Base-by-base conservation (phyloP, 805 yeast species). In the Ogataea nonfermentans region DNA sequence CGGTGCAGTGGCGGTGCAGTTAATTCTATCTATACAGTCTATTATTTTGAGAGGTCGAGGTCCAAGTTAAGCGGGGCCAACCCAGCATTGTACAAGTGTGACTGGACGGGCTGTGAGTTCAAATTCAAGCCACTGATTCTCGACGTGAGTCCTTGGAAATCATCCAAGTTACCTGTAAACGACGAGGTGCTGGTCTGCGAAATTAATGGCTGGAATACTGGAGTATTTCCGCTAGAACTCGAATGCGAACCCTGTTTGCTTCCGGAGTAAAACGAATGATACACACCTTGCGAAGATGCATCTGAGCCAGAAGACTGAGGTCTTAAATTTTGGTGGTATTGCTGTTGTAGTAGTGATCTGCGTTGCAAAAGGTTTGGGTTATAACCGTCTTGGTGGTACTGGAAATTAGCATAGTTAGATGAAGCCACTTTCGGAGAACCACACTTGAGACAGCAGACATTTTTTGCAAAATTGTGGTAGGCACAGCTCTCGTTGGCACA, bases 391-490 rank as follows among this genome's bases (percentile, higher is more conserved):
- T 15, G 44, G n/a, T 12, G 28, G 25, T 35, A 32, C 16, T 22
- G 29, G 32, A 26, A 30, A 16, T 23, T 27, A 10, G 15, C 28
- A 34, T 31, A 29, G 26, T 39, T 26, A n/a, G 24, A 29, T 38
- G 40, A 29, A 38, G 43, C 25, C 26, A 38, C 23, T 52, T 83
- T 77, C 31, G 90, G 81, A 1, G 86, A 84, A 4, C 95, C 95
- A 65, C 97, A 89, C 59, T 91, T 81, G 57, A 89, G 71, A 59
- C 97, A 89, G 42, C 81, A 79, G 41, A 86, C 70, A 61, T 89
- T 89, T 56, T 89, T 89, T 3, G 96, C 96, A 70, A 89, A 89
- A 61, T 89, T 89, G 62, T 89, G 96, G 61, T 90, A 90, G 24
- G 79, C 73, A 61, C 96, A 90, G 17, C 76, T 69, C 40, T 83